A percentile compares a stretch with the other conserved stretches of the same genome.
phyloP scores from a whole-genome alignment of 2,329 filamentous ascomycete species.

The Fusarium algeriense region DNA sequence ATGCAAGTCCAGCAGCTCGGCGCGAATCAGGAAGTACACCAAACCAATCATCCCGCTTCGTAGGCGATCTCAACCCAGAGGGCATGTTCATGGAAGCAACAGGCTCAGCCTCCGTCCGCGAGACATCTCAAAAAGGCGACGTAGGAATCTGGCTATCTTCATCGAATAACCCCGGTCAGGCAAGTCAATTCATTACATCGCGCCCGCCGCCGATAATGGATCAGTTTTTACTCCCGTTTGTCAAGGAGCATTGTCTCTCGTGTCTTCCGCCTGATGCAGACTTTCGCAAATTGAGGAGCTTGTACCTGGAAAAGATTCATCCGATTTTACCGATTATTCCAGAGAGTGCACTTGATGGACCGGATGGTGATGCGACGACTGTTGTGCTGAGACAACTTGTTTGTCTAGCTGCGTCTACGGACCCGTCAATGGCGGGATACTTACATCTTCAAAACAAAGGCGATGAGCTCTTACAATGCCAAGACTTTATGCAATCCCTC shows the following conservation, averaged over 20 bases:
- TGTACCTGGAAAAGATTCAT: slow-evolving; percentile 66
- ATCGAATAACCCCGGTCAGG: slow-evolving; percentile 43
- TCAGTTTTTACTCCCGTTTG: slow-evolving; percentile 57
- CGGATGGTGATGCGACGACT: slow-evolving; percentile 52
- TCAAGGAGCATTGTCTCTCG: slow-evolving; percentile 60
- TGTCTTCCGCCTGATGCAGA: slow-evolving; percentile 62
- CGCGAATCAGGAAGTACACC: slow-evolving; percentile 39
- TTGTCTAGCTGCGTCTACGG: slow-evolving; percentile 66
- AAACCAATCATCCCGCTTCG: slow-evolving; percentile 60
- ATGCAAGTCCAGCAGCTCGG: slow-evolving; percentile 3
- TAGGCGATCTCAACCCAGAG: slow-evolving; percentile 71
- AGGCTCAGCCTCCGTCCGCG: slow-evolving; percentile 49
- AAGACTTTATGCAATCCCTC: slow-evolving; percentile 62
- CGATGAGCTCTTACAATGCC: slow-evolving; percentile 55
- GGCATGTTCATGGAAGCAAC: slow-evolving; percentile 70
- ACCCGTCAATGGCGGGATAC: slow-evolving; percentile 59
- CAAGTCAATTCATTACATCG: slow-evolving; percentile 55
- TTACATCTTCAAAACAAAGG: slow-evolving; percentile 59
- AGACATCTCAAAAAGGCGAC: slow-evolving; percentile 62
- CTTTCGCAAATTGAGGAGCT: slow-evolving; percentile 58
- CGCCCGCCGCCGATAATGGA: slow-evolving; percentile 56
- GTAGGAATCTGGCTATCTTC: slow-evolving; percentile 68
- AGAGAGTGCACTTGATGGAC: slow-evolving; percentile 48
- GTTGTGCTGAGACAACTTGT: slow-evolving; percentile 66
- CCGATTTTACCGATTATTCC: slow-evolving; percentile 67